Evolutionary conservation across 441 rosid genomes (phyloP).

Genomic region (Macaranga tanarius): DNA sequence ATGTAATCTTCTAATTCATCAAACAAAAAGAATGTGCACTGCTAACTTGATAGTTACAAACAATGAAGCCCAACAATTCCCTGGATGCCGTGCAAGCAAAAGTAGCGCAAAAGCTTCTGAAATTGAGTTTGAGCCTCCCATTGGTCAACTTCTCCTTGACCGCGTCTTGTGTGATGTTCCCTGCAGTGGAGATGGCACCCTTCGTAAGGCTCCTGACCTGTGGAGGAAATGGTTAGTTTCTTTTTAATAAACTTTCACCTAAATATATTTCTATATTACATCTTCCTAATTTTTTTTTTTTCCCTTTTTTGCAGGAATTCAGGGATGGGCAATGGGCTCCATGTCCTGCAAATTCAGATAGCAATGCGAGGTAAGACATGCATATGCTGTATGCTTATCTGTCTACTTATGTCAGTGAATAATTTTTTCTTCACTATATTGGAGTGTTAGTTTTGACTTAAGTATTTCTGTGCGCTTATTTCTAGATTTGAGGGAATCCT

Average conservation of each 20-base stretch:
- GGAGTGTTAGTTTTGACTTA: not conserved
- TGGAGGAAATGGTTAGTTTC: conserved; percentile 86
- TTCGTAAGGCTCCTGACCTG: conserved; percentile 95
- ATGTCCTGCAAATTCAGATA: conserved; percentile 79
- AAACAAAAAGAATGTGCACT: conserved; percentile 96
- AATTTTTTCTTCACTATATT: not conserved
- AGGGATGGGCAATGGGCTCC: conserved; percentile 91
- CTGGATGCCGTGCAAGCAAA: conserved; percentile 75
- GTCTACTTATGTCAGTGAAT: not conserved
- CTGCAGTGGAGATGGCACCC: conserved; percentile 97
- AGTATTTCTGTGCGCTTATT: not conserved
- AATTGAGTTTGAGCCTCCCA: conserved; percentile 37
- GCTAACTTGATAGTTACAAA: conserved; percentile 92
- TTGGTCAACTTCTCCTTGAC: conserved; percentile 71
- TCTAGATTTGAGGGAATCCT: not conserved
- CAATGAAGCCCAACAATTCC: conserved; percentile 95
- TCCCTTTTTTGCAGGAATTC: conserved; percentile 53
- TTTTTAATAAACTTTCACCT: not conserved
- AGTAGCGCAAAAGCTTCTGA: conserved; percentile 40
- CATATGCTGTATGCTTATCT: not conserved
- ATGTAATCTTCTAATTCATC: conserved; percentile 96
- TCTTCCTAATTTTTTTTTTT: conserved; percentile 12
- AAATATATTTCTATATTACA: conserved; percentile 13
- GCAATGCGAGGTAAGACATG: conserved; percentile 73
- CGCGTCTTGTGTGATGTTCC: conserved; percentile 97